Base-by-base conservation (phyloP, 2,329 filamentous ascomycete species). In the Geoglossum cookeanum region DNA sequence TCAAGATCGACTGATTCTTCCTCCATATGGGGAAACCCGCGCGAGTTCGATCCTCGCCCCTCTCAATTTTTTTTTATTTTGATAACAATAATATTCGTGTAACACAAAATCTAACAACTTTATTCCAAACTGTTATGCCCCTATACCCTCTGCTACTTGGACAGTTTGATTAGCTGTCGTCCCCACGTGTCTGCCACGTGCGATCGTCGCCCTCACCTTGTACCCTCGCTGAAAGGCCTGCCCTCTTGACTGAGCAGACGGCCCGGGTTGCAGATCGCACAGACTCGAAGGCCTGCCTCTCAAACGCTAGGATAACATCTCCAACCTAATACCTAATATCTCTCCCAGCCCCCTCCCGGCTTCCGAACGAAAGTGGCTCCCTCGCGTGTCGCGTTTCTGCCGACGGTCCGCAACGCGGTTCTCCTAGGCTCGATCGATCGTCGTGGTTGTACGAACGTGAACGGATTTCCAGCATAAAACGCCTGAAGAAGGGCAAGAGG, bases 181-280 rank as follows among this genome's bases (percentile, higher is more conserved):
- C 48, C 22, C 49, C 49, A 37, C 49, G 49, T 53, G 49, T 22
- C 15, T 7, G 49, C 49, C 49, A 53, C 30, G 49, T 53, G 49
- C 22, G 49, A 53, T 53, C 49, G 30, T n/a, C 49, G 30, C 33
- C 39, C 39, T 42, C 39, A 42, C 39, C 39, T 42, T 53, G 29
- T 53, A 32, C 29, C 29, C 30, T 53, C 49, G 30, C 49, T 37
- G n/a, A 45, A 22, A 5, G 11, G 27, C 30, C 30, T 53, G 49
- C 35, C 17, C 11, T n/a, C 32, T 53, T 37, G 49, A 53, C 6
- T 35, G n/a, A 9, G 30, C 49, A 37, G 30, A 53, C 30, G 49
- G 49, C 49, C 49, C 49, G 49, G 37, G 49, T 53, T 53, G 49
- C 49, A 53, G 29, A 53, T 53, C 49, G 49, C 49, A 53, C 49